Base-by-base conservation (phyloP, 306 rosid species). In the Castanospermum australe region DNA sequence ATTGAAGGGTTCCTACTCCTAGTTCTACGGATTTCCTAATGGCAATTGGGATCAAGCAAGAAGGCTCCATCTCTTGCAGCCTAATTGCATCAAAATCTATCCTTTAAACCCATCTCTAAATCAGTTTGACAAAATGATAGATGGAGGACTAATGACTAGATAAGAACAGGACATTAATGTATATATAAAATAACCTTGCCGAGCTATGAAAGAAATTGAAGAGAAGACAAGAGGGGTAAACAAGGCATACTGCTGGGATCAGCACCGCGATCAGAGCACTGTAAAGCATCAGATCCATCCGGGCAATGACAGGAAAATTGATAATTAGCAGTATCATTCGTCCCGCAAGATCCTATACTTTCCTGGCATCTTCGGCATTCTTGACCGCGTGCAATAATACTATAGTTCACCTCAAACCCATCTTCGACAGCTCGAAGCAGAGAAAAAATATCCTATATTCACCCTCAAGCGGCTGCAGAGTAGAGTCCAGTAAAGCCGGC, bases 381-480 rank as follows among this genome's bases (percentile, higher is more conserved):
- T 3, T 4, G 4, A 70, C 4, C 6, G 3, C 2, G 18, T 2
- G 38, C 24, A 0, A 28, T 28, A 0, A 5, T 42, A 0, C 4
- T 9, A 24, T 47, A 81, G 12, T 0, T 0, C 13, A 84, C 80
- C 3, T 17, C 12, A 77, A 84, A 81, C 3, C 80, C 85, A 8
- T 0, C 0, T 0, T 5, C 10, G 56, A 65, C 28, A 18, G 30
- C 82, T 0, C 2, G 0, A 0, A 14, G 8, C 33, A n/a, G 14
- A 12, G 7, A 48, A 5, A n/a, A n/a, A n/a, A n/a, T n/a, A n/a
- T n/a, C n/a, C n/a, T n/a, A n/a, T n/a, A 2, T 33, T 33, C 36
- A 33, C 2, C n/a, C n/a, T n/a, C n/a, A n/a, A n/a, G n/a, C n/a
- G n/a, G n/a, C n/a, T n/a, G n/a, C n/a, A n/a, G n/a, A 3, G 5